Base-by-base conservation (phyloP, 2,329 filamentous ascomycete species). In the Penicillium sp. region DNA sequence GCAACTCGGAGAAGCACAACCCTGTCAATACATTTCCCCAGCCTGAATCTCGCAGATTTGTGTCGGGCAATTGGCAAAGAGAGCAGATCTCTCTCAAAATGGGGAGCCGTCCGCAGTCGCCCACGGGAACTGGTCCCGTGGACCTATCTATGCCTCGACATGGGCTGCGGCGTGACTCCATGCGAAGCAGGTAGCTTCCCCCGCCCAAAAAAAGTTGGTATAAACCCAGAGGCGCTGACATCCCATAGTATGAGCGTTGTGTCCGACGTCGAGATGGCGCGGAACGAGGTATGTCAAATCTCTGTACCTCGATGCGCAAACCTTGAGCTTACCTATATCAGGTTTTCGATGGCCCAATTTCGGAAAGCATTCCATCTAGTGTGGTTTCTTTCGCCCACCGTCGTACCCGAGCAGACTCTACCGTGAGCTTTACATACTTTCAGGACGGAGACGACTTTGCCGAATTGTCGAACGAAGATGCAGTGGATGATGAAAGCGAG, bases 241-340 rank as follows among this genome's bases (percentile, higher is more conserved):
- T 14, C 27, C 8, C 49, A 5, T 60, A 82, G 79, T 62, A 75
- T 87, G 34, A 96, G 91, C 75, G 87, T 97, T 64, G 88, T 96
- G 65, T 91, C 91, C 63, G 91, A 96, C 74, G 92, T 97, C n/a
- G 93, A 97, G 72, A 97, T 99, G 94, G 93, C 94, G 18, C 91
- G 95, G 48, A 91, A 96, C 71, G 93, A 97, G 84, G 90, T 94
- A 69, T 49, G 75, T 66, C 54, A 62, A 22, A 54, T 21, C 11
- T 22, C 38, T 40, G 22, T 31, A 13, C 36, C 9, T 44, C 8
- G 8, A 39, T 29, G 13, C 40, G 39, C 16, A 51, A 38, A 21
- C 49, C 47, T 39, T 22, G 36, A 46, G 47, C 49, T 46, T 46
- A 40, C 43, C 55, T 31, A 47, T 16, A 22, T 34, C 44, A 84